Evolutionary conservation across 306 rosid species (phyloP).

Genomic region (Prunus mira): DNA sequence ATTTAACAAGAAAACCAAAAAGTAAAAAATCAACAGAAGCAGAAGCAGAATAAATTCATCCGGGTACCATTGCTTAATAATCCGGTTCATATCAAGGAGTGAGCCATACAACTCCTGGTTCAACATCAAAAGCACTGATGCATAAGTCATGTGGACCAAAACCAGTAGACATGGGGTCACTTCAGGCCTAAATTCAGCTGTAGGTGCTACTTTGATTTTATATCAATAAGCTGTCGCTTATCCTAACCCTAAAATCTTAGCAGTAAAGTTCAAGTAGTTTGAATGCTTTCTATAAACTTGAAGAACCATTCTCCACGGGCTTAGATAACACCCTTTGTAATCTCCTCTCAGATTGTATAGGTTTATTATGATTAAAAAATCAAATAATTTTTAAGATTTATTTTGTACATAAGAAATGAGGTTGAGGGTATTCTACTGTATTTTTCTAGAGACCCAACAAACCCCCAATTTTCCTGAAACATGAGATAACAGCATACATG

Average conservation of each 20-base stretch:
- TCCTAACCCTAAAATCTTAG: background rate
- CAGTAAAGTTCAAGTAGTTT: constrained; percentile 4
- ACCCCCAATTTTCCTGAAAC: no score
- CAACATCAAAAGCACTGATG: background rate
- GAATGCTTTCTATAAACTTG: background rate
- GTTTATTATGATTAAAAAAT: no score
- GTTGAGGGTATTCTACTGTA: no score
- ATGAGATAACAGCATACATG: no score
- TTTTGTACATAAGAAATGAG: no score
- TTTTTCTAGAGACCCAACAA: no score
- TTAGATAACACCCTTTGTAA: no score
- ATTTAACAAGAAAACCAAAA: constrained; percentile 10
- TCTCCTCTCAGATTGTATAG: no score
- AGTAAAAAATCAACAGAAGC: constrained; percentile 16
- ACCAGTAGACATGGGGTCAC: background rate
- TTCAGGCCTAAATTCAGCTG: background rate
- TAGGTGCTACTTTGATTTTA: background rate
- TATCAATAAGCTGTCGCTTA: background rate
- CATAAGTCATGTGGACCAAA: background rate
- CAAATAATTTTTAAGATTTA: no score
- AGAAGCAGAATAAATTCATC: background rate
- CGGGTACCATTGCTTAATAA: background rate
- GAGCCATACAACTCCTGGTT: background rate
- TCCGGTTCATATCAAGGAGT: background rate
- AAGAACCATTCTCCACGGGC: background rate